phyloP scores from a whole-genome alignment of 345 rosid species.

The Triadica sebifera region DNA sequence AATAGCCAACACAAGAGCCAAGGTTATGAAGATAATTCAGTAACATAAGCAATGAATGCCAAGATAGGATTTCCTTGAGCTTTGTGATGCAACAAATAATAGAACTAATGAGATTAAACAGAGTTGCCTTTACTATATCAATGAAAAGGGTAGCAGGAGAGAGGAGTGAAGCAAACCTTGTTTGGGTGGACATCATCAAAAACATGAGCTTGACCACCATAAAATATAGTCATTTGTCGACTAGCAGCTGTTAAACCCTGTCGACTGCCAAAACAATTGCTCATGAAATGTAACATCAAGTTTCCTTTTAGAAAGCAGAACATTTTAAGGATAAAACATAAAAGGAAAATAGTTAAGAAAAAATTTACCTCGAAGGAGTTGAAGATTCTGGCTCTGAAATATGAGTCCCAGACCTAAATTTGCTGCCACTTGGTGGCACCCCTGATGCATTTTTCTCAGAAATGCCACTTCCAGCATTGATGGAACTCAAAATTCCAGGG shows the following conservation, averaged over 20 bases:
- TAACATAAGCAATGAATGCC: constrained; percentile 3
- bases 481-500: constrained; percentile 55
- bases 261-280: constrained; percentile 38
- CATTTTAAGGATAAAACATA: background rate
- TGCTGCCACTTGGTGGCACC: constrained; percentile 44
- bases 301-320: background rate
- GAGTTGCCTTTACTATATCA: background rate
- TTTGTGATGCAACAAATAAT: background rate
- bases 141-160: background rate
- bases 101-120: background rate
- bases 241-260: constrained; percentile 54
- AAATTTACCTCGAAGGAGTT: constrained; percentile 56
- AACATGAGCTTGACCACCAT: constrained; percentile 98
- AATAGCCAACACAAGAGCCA: background rate
- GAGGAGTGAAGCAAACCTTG: constrained; percentile 48
- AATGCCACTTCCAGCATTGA: constrained; percentile 29
- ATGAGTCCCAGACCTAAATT: constrained; percentile 37
- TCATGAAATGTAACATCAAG: constrained; percentile 1
- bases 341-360: constrained; percentile 6
- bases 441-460: constrained; percentile 45
- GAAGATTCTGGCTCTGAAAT: constrained; percentile 52
- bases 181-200: constrained; percentile 97
- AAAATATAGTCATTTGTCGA: constrained; percentile 94
- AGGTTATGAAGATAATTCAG: background rate
- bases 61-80: background rate